A percentile compares a stretch with the other conserved stretches of the same genome.
Conservation (phyloP, 2,329 filamentous ascomycete genomes). For the Aspergillus sp. region DNA sequence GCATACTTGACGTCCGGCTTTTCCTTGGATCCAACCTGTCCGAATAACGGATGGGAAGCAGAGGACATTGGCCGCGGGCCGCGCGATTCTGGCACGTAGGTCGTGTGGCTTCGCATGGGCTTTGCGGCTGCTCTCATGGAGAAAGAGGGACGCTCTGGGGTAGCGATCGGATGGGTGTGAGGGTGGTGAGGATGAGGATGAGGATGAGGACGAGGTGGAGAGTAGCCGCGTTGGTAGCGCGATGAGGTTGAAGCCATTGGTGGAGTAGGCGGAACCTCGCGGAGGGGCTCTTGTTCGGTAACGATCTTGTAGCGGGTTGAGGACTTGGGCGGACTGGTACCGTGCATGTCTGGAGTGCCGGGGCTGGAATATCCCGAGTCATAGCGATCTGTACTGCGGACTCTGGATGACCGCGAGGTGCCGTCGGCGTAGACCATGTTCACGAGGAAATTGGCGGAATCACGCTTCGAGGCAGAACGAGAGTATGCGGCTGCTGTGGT, state of each 20-base stretch:
- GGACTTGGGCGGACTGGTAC: slow-evolving; percentile 27
- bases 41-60: slow-evolving; percentile 10
- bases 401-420: slow-evolving; percentile 29
- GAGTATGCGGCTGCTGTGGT: slow-evolving; percentile 22
- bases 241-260: slow-evolving; percentile 7
- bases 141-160: background rate
- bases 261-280: slow-evolving; percentile 20
- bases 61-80: background rate
- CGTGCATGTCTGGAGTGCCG: slow-evolving; percentile 35
- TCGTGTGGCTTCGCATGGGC: slow-evolving; percentile 21
- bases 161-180: no score
- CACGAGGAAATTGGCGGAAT: slow-evolving; percentile 22
- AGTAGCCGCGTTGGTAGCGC: slow-evolving; percentile 21
- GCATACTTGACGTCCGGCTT: slow-evolving; percentile 22
- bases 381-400: slow-evolving; percentile 26
- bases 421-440: slow-evolving; percentile 21
- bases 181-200: slow-evolving; percentile 17
- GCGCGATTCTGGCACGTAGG: slow-evolving; percentile 8
- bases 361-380: slow-evolving; percentile 44
- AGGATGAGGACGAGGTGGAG: slow-evolving; percentile 22
- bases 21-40: slow-evolving; percentile 19
- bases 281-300: slow-evolving; percentile 20
- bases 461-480: slow-evolving; percentile 21
- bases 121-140: slow-evolving; percentile 15
- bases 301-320: slow-evolving; percentile 28